phyloP scores from a whole-genome alignment of 2,329 filamentous ascomycete species.

The Diaporthe ampelina region DNA sequence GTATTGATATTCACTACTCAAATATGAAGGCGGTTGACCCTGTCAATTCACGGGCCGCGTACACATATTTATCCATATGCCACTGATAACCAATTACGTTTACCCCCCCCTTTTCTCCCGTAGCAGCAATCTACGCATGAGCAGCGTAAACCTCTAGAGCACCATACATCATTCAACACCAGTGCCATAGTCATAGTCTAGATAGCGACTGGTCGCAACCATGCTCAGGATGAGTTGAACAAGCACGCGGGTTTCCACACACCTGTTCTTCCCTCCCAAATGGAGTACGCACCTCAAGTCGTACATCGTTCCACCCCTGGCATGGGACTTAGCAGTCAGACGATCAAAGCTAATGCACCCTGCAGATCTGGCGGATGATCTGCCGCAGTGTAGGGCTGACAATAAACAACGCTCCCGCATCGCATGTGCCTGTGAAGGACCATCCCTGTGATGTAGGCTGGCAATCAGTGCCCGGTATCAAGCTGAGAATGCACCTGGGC shows the following conservation, averaged over 20 bases:
- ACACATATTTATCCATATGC: not conserved
- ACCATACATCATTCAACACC: not conserved
- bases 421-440: not conserved
- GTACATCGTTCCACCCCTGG: slow-evolving; percentile 20
- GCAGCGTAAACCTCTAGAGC: not conserved
- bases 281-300: not conserved
- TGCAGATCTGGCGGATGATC: slow-evolving; percentile 38
- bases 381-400: slow-evolving; percentile 38
- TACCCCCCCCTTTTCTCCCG: no score
- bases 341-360: slow-evolving; percentile 38
- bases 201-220: not conserved
- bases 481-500: not conserved
- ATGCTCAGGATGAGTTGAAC: not conserved
- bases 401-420: not conserved
- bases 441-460: not conserved
- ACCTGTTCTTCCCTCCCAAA: not conserved
- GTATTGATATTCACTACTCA: not conserved
- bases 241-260: not conserved
- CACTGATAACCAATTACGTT: not conserved
- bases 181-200: not conserved
- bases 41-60: not conserved
- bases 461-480: not conserved
- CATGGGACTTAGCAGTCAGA: not conserved
- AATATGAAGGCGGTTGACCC: not conserved
- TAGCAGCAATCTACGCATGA: no score